Percentiles rank a stretch among this genome's conserved stretches.
phyloP scores from a whole-genome alignment of 768 basidiomycete genomes.

The Termitomyces sp. region DNA sequence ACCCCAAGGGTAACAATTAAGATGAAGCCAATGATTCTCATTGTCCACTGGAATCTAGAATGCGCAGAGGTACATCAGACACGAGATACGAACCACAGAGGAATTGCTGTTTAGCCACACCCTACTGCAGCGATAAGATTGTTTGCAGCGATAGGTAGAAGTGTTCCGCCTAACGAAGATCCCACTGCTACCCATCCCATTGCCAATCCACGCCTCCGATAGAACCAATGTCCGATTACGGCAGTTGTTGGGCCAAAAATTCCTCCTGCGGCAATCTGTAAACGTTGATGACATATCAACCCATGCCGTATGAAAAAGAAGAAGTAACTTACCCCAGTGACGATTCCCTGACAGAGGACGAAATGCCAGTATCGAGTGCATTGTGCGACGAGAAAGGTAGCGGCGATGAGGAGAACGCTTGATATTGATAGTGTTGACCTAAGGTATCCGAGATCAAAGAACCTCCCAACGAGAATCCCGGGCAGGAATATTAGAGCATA shows the following conservation, averaged over 20 bases:
- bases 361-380: slow-evolving; percentile 78
- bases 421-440: slow-evolving; percentile 41
- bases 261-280: slow-evolving; percentile 45
- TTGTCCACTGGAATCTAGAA: slow-evolving; percentile 74
- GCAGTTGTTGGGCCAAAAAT: slow-evolving; percentile 59
- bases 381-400: slow-evolving; percentile 64
- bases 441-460: slow-evolving; percentile 73
- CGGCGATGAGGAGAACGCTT: slow-evolving; percentile 43
- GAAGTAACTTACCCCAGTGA: slow-evolving; percentile 46
- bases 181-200: slow-evolving; percentile 63
- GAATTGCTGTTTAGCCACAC: slow-evolving; percentile 16
- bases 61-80: background rate
- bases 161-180: slow-evolving; percentile 61
- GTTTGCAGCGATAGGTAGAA: slow-evolving; percentile 59
- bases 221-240: slow-evolving; percentile 72
- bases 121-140: slow-evolving; percentile 45
- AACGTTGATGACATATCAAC: slow-evolving; percentile 1
- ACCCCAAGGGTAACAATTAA: slow-evolving; percentile 44
- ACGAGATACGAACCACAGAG: background rate
- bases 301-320: slow-evolving; percentile 26
- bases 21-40: slow-evolving; percentile 65
- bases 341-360: slow-evolving; percentile 67
- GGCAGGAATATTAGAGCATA: slow-evolving; percentile 61
- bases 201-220: slow-evolving; percentile 41
- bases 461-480: slow-evolving; percentile 51